Evolutionary conservation across 202 grass and related monocot genomes (phyloP), one percentile per base, ranked within the genome.

Genomic region (Brachypodium distachyon): DNA sequence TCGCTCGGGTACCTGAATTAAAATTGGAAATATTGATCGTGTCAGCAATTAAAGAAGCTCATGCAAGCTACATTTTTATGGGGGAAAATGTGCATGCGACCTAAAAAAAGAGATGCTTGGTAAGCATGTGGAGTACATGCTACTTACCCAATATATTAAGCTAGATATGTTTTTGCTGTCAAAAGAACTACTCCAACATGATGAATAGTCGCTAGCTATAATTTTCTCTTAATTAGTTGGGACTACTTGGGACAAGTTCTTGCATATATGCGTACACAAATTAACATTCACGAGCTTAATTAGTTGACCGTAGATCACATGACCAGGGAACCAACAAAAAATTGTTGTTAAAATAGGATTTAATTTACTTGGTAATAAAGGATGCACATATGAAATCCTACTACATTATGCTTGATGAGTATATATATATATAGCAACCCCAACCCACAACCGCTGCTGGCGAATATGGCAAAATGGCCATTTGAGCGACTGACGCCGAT

Each of bases 1-100:
- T 97, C 94, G 58, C 94, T 97, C 48, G 94, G 94, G 73, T 97
- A 97, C 86, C 94, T 97, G 88, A 38, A 58, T 1, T n/a, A n/a
- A 7, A 12, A 40, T 52, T 67, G 32, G 42, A 71, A 47, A 4
- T 0, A 23, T 7, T 16, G 0, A 26, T 3, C 23, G 37, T 39
- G n/a, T 59, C 21, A 86, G 79, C 78, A 75, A n/a, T n/a, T n/a
- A n/a, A n/a, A n/a, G n/a, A n/a, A n/a, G n/a, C n/a, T n/a, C n/a
- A n/a, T n/a, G n/a, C n/a, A n/a, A n/a, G n/a, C n/a, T n/a, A n/a
- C n/a, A n/a, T n/a, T n/a, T n/a, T n/a, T n/a, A n/a, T n/a, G n/a
- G n/a, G n/a, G n/a, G n/a, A n/a, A n/a, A n/a, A n/a, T 46, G 21
- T 57, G 19, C 39, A 80, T 72, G 5, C 29, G 53, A n/a, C n/a